phyloP scores from a whole-genome alignment of 352 stramenopile genomes.

The Plasmopara viticola region DNA sequence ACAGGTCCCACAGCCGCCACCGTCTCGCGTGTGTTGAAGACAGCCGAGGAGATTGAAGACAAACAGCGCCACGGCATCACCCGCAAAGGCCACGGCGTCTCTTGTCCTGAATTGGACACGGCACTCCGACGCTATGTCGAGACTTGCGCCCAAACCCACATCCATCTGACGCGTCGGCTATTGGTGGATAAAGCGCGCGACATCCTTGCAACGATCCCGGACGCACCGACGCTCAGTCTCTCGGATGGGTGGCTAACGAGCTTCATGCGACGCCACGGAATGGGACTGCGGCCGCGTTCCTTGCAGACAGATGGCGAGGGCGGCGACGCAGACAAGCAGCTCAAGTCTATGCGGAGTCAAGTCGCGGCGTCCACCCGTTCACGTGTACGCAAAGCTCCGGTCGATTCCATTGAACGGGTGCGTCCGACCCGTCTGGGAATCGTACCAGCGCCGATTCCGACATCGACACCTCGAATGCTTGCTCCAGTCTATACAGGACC shows the following conservation, averaged over 20 bases:
- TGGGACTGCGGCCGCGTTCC: conserved; percentile 18
- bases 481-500: conserved; percentile 17
- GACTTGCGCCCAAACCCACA: conserved; percentile 8
- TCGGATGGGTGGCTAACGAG: conserved; percentile 28
- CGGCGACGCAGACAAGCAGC: conserved; percentile 12
- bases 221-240: conserved; percentile 19
- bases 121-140: conserved; percentile 21
- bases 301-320: conserved; percentile 21
- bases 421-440: conserved; percentile 12
- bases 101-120: conserved; percentile 17
- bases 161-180: conserved; percentile 20
- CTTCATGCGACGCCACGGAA: conserved; percentile 25
- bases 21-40: conserved; percentile 24
- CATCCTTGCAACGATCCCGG: conserved; percentile 16
- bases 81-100: conserved; percentile 22
- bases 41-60: conserved; percentile 22
- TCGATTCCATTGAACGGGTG: conserved; percentile 4
- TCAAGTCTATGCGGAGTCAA: conserved; percentile 6
- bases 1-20: conserved; percentile 15
- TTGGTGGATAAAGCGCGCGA: conserved; percentile 19
- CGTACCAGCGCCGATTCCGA: conserved; percentile 2
- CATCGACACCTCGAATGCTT: not conserved
- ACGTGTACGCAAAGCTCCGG: conserved; percentile 1
- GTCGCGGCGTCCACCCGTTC: not conserved
- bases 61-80: conserved; percentile 24